phyloP scores from a whole-genome alignment of 768 basidiomycete species.

The Asterophora lycoperdoides region DNA sequence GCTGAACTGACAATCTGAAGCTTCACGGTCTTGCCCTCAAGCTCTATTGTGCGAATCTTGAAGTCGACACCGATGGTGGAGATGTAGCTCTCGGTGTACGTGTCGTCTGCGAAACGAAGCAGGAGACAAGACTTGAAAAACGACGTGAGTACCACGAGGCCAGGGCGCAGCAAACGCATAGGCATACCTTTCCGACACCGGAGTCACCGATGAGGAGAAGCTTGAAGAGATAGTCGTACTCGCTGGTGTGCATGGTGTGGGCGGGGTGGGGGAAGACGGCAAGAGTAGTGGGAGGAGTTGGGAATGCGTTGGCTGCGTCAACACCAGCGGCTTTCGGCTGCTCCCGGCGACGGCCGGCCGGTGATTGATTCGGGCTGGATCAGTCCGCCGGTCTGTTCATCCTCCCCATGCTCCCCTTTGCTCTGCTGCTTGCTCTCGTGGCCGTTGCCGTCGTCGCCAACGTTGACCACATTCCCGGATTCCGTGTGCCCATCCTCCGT shows the following conservation, averaged over 20 bases:
- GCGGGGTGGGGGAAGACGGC: slow-evolving; percentile 19
- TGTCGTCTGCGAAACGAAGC: slow-evolving; percentile 92
- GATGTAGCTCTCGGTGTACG: slow-evolving; percentile 97
- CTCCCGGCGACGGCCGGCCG: slow-evolving; percentile 17
- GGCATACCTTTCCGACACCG: slow-evolving; percentile 84
- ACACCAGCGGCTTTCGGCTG: slow-evolving; percentile 18
- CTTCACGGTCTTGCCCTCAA: slow-evolving; percentile 98
- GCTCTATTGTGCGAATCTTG: slow-evolving; percentile 98
- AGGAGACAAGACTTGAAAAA: slow-evolving; percentile 76
- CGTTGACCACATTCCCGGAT: slow-evolving; percentile 1
- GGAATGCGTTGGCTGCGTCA: slow-evolving; percentile 25
- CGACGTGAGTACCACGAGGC: slow-evolving; percentile 21
- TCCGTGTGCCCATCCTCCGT: slow-evolving; percentile 13
- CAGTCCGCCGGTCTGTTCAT: not conserved
- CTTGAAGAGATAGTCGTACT: slow-evolving; percentile 96
- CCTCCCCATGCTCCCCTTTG: not conserved
- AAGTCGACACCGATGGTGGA: slow-evolving; percentile 98
- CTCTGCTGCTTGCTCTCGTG: not conserved
- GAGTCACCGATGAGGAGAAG: slow-evolving; percentile 93
- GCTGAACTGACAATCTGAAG: slow-evolving; percentile 84
- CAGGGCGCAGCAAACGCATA: slow-evolving; percentile 16
- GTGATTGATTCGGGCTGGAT: not conserved
- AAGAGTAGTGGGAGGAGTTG: slow-evolving; percentile 25
- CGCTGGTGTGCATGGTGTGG: slow-evolving; percentile 74
- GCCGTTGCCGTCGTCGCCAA: not conserved